Conservation (phyloP, 768 basidiomycete genomes). For the Guyanaporus albipodus region DNA sequence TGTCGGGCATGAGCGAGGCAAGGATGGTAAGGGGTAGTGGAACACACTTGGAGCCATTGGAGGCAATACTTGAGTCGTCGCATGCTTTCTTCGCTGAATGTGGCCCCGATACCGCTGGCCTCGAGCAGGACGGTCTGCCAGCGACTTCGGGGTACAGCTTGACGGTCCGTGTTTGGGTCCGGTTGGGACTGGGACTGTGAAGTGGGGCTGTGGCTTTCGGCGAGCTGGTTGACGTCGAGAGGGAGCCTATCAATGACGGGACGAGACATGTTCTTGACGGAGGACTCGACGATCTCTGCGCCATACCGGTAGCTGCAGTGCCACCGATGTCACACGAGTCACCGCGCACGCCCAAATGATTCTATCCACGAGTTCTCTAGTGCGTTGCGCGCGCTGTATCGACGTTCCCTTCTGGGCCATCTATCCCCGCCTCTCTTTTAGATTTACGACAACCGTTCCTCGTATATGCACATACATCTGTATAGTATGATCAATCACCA, state of each 20-base stretch:
- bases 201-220: slow-evolving; percentile 22
- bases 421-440: not conserved
- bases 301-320: too few relatives aligned
- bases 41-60: slow-evolving; percentile 80
- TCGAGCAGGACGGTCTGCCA: slow-evolving; percentile 85
- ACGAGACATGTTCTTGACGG: slow-evolving; percentile 73
- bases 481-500: too few relatives aligned
- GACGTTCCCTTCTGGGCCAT: too few relatives aligned
- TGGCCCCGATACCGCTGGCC: slow-evolving; percentile 87
- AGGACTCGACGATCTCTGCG: slow-evolving; percentile 82
- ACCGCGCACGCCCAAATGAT: too few relatives aligned
- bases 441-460: too few relatives aligned
- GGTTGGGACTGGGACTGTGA: too few relatives aligned
- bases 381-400: slow-evolving; percentile 7
- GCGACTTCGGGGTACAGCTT: slow-evolving; percentile 66
- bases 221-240: slow-evolving; percentile 66
- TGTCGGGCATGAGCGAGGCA: not conserved
- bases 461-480: too few relatives aligned
- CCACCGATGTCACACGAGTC: too few relatives aligned
- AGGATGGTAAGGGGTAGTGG: not conserved
- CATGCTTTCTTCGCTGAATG: slow-evolving; percentile 90
- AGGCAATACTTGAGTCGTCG: slow-evolving; percentile 79
- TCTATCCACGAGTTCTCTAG: too few relatives aligned
- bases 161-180: slow-evolving; percentile 32
- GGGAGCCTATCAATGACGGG: slow-evolving; percentile 80